Evolutionary conservation across 176 grass and related monocot species (phyloP), one percentile per base, ranked within the genome.

Genomic region (Hsuehochloa calcarea): DNA sequence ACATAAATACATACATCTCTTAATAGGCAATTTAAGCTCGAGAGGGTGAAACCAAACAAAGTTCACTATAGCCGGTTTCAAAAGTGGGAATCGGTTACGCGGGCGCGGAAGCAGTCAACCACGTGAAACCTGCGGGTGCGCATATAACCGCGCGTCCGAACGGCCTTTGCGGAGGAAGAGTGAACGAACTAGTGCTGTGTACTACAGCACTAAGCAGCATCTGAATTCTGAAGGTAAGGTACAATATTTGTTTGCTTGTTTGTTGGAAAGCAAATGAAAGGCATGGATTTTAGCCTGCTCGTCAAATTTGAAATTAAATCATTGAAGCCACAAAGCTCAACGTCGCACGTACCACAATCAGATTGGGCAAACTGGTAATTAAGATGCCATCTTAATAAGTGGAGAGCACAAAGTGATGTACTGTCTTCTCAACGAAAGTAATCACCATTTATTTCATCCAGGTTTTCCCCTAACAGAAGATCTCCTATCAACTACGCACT

Each of bases 371-470:
- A 52, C 1, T 52, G 14, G 50, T 7, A 19, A 50, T 50, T 50
- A 15, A 8, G 50, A 17, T 45, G 0, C 10, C 44, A 50, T 5
- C 47, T 5, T 9, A 9, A 3, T 3, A 56, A 56, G 20, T 20
- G 10, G 64, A 64, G 4, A 17, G 10, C 25, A 47, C 19, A 67
- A 15, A 27, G 45, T 22, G 45, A 25, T 5, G 43, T 4, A 6
- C 41, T 5, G 1, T 25, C 41, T 66, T 66, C 23, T 22, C 69
- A 19, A 47, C 12, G 11, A 47, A 83, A 65, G 9, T 51, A 49
- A 29, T 74, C 13, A 51, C 81, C 19, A 74, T 84, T 84, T 84
- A 74, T 84, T 88, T 25, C 45, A 77, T 43, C 65, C 25, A 79
- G 58, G 59, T 75, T 10, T 7, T 56, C 49, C 17, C 13, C 27